phyloP scores from a whole-genome alignment of 2,329 filamentous ascomycete genomes.

The Verticillium alfalfae region DNA sequence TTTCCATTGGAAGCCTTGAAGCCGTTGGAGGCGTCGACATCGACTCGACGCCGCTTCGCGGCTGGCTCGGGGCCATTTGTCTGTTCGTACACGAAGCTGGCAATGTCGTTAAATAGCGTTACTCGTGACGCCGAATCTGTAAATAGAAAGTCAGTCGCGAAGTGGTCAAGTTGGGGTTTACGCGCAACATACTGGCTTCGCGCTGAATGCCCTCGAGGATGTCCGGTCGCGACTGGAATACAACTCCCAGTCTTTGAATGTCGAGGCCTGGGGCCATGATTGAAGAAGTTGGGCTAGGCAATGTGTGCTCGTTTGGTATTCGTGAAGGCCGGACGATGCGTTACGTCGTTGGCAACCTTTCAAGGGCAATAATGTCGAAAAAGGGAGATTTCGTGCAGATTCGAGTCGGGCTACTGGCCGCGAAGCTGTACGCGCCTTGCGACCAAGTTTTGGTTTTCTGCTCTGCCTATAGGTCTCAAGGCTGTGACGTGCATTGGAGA shows the following conservation, averaged over 20 bases:
- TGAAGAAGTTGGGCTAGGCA: not conserved
- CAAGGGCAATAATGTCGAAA: not conserved
- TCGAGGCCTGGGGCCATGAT: conserved; percentile 41
- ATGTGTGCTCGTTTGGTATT: not conserved
- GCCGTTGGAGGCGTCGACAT: conserved; percentile 27
- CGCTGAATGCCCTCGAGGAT: conserved; percentile 47
- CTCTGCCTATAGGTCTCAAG: not conserved
- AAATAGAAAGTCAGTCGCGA: not conserved
- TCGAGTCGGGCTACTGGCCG: not conserved
- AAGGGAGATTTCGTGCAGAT: not conserved
- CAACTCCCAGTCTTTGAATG: conserved; percentile 39
- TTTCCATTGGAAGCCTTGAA: conserved; percentile 15
- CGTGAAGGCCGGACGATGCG: too few relatives aligned
- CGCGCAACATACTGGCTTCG: conserved; percentile 40
- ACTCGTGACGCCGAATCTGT: conserved; percentile 45
- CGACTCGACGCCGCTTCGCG: conserved; percentile 48
- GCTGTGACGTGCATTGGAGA: not conserved
- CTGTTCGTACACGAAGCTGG: conserved; percentile 41
- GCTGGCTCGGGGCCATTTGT: conserved; percentile 37
- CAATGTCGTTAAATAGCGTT: conserved; percentile 52
- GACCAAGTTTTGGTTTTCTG: not conserved
- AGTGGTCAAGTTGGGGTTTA: not conserved
- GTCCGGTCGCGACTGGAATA: conserved; percentile 52
- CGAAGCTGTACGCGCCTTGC: not conserved
- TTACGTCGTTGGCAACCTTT: not conserved